Base-by-base conservation (phyloP, 768 basidiomycete genomes). In the Xerocomellus chrysenteron region DNA sequence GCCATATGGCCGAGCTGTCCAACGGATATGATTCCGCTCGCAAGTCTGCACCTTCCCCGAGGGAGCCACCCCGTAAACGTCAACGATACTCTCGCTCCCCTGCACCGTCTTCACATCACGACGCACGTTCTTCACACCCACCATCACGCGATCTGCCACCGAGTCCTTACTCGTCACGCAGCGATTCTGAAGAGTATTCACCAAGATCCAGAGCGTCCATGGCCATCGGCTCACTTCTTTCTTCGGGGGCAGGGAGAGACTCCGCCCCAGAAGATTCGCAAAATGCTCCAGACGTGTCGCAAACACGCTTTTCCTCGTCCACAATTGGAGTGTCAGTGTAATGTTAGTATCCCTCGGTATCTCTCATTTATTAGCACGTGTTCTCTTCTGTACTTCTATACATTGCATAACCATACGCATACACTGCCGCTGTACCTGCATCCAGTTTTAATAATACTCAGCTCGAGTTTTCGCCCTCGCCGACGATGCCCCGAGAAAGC, bases 191-290 rank as follows among this genome's bases (percentile, higher is more conserved):
- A 47, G 84, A 84, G 59, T 86, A 82, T 63, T 90, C 88, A 1
- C 87, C 88, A 43, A 81, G 85, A 47, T 84, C 87, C 52, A 78
- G 85, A 54, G 82, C 82, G 16, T 85, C 86, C 37, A 92, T 92
- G 90, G 84, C 87, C 43, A 91, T 92, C 62, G 88, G 86, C 28
- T 88, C 88, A 1, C 73, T 92, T 32, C 78, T 90, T 24, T 82
- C 85, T 56, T 75, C 64, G 63, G 81, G 50, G 67, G 78, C 69
- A 32, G 58, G 55, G 36, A 67, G 64, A 57, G 72, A 74, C 46
- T 24, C 65, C 45, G 53, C 30, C 43, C 60, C 57, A 5, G 72
- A 74, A 5, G 71, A 72, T 44, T 33, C 57, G 21, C 66, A 63
- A 61, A 64, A 63, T 52, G 21, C 32, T 28, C 26, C 57, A 10